A percentile compares a stretch with the other conserved stretches of the same genome.
Conservation (phyloP, 108 stramenopile genomes). For the Cyclotella cryptica region DNA sequence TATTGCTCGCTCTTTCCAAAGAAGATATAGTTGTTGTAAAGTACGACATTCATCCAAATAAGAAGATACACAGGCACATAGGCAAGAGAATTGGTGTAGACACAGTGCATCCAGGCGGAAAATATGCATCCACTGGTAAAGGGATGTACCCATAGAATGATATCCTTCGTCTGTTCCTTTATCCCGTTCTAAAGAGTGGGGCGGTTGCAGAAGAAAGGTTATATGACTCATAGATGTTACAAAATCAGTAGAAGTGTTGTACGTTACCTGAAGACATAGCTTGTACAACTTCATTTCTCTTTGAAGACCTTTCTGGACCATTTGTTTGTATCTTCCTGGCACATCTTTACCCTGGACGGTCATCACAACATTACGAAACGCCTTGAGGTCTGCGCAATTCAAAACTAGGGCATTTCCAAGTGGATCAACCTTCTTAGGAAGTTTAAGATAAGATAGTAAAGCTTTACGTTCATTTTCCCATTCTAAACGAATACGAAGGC, state of each 20-base stretch:
- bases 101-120: slow-evolving; percentile 75
- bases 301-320: slow-evolving; percentile 46
- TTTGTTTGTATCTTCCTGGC: slow-evolving; percentile 53
- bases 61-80: slow-evolving; percentile 64
- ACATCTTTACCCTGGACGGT: slow-evolving; percentile 74
- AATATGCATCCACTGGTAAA: slow-evolving; percentile 57
- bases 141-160: slow-evolving; percentile 56
- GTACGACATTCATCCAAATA: slow-evolving; percentile 45
- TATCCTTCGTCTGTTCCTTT: slow-evolving; percentile 46
- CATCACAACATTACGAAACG: slow-evolving; percentile 72
- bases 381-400: slow-evolving; percentile 63
- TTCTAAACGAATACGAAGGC: slow-evolving; percentile 67
- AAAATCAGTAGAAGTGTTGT: neutral
- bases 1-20: slow-evolving; percentile 57
- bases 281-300: slow-evolving; percentile 68
- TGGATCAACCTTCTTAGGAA: slow-evolving; percentile 51
- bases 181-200: slow-evolving; percentile 26
- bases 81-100: slow-evolving; percentile 54
- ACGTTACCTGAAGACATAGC: slow-evolving; percentile 31
- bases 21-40: slow-evolving; percentile 56
- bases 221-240: neutral
- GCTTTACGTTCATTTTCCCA: slow-evolving; percentile 66
- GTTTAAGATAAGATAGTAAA: slow-evolving; percentile 62
- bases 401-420: slow-evolving; percentile 49
- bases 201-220: slow-evolving; percentile 16